Evolutionary conservation across 352 stramenopile species (phyloP).

Genomic region (Sclerospora graminicola): DNA sequence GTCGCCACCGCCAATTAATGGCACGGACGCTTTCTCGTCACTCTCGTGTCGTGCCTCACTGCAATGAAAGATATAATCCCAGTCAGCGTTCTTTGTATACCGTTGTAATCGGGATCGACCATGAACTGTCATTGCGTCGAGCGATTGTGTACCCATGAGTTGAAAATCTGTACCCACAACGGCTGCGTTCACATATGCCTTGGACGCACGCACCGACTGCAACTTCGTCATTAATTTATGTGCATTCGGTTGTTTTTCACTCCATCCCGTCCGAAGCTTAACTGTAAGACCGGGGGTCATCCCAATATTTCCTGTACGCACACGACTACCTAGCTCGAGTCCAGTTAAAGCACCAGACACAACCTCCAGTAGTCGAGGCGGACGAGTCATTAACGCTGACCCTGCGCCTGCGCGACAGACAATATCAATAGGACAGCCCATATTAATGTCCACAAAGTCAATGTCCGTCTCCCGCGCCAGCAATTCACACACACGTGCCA

Average conservation of each 20-base stretch:
- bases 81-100: constrained; percentile 97
- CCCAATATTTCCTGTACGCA: constrained; percentile 18
- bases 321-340: constrained; percentile 52
- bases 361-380: constrained; percentile 84
- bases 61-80: constrained; percentile 94
- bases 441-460: constrained; percentile 99
- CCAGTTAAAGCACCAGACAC: constrained; percentile 83
- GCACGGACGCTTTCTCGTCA: constrained; percentile 31
- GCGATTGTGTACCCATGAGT: constrained; percentile 43
- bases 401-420: constrained; percentile 83
- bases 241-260: constrained; percentile 90
- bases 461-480: constrained; percentile 88
- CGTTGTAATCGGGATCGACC: constrained; percentile 94
- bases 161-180: constrained; percentile 64
- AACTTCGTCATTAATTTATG: constrained; percentile 91
- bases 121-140: constrained; percentile 88
- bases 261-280: constrained; percentile 98
- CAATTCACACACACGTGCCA: constrained; percentile 89
- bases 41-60: constrained; percentile 43
- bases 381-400: constrained; percentile 90
- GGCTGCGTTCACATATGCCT: constrained; percentile 68
- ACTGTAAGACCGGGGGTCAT: constrained; percentile 86
- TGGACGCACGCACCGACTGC: constrained; percentile 50
- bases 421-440: constrained; percentile 98
- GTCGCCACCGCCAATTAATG: constrained; percentile 90